These are phyloP conservation scores for Silene conica DNA, from an alignment of 148 eudicot species.

Conservation along the genomic window DNA sequence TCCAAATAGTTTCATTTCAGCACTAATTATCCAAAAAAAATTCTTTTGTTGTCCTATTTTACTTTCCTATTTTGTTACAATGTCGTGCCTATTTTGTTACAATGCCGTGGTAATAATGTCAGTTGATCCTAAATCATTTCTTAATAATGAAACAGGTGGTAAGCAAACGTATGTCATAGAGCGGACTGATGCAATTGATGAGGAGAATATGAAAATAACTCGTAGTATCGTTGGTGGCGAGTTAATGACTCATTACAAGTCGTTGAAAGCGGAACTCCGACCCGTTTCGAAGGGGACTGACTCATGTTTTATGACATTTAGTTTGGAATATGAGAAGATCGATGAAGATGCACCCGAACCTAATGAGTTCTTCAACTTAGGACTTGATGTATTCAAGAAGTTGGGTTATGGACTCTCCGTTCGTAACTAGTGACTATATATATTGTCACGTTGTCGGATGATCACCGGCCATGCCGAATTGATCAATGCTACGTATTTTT, in stretches of 20 bases:
- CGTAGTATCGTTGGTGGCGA: slow-evolving; percentile 8
- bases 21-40: too few relatives aligned
- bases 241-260: slow-evolving; percentile 18
- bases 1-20: too few relatives aligned
- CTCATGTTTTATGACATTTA: slow-evolving; percentile 2
- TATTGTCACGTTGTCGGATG: background rate
- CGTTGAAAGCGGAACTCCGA: background rate
- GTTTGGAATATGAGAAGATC: slow-evolving; percentile 19
- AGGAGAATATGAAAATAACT: slow-evolving; percentile 11
- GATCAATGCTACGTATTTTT: too few relatives aligned
- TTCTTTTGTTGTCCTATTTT: too few relatives aligned
- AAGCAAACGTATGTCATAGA: background rate
- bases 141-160: slow-evolving; percentile 8
- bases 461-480: background rate
- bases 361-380: background rate
- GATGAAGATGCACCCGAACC: slow-evolving; percentile 15
- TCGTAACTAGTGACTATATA: background rate
- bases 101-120: too few relatives aligned
- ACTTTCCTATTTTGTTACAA: background rate
- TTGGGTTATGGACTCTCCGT: background rate
- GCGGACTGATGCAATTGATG: slow-evolving; percentile 14
- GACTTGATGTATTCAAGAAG: slow-evolving; percentile 1
- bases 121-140: too few relatives aligned
- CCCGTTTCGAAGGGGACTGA: slow-evolving; percentile 7
- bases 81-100: too few relatives aligned